phyloP scores from a whole-genome alignment of 2,329 filamentous ascomycete species.

The Herpotrichia juniperi region DNA sequence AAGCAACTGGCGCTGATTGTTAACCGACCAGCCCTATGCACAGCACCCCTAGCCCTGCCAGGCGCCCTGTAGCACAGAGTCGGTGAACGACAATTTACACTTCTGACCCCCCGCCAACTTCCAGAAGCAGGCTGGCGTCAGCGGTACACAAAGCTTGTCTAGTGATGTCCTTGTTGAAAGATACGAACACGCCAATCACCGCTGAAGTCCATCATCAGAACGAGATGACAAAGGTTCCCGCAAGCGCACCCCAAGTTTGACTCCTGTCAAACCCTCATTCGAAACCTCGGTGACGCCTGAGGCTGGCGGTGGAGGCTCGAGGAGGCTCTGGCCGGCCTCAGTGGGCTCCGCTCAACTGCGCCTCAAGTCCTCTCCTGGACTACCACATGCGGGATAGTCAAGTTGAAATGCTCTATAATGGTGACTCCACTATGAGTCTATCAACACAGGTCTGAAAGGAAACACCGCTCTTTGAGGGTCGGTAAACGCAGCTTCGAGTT shows the following conservation, averaged over 20 bases:
- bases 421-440: neutral
- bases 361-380: neutral
- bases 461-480: neutral
- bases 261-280: constrained; percentile 6
- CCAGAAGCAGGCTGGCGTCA: constrained; percentile 20
- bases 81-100: constrained; percentile 23
- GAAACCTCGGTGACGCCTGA: constrained; percentile 4
- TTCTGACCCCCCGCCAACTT: constrained; percentile 16
- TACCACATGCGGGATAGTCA: neutral
- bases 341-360: constrained; percentile 11
- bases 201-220: neutral
- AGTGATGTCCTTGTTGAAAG: constrained; percentile 6
- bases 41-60: constrained; percentile 22
- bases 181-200: constrained; percentile 7
- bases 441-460: neutral
- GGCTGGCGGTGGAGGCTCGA: constrained; percentile 15
- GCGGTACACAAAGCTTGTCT: constrained; percentile 19
- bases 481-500: no score
- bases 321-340: constrained; percentile 7
- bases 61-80: constrained; percentile 16
- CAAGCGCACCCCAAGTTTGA: constrained; percentile 12
- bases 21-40: constrained; percentile 34
- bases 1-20: constrained; percentile 33
- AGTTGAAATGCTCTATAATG: neutral
- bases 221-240: constrained; percentile 4